phyloP scores from a whole-genome alignment of 345 rosid species.

The Brassica cretica region DNA sequence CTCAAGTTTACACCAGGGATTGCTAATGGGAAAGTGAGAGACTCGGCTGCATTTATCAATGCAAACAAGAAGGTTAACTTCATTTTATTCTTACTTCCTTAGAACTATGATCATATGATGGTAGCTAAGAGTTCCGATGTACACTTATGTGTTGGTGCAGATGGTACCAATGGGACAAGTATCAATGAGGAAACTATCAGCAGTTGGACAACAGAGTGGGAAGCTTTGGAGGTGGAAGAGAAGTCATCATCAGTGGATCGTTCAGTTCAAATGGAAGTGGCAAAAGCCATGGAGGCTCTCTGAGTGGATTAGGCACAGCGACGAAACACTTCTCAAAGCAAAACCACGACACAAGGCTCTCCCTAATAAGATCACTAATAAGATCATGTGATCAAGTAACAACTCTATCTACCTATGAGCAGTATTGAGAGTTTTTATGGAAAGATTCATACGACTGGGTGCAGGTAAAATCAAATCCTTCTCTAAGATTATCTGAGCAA shows the following conservation, averaged over 20 bases:
- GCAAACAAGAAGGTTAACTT: conserved; percentile 63
- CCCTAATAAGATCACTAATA: conserved; percentile 20
- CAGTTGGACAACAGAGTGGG: conserved; percentile 69
- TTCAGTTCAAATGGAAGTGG: conserved; percentile 99
- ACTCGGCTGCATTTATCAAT: conserved; percentile 63
- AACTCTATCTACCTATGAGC: conserved; percentile 20
- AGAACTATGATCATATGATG: neutral
- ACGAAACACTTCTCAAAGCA: conserved; percentile 59
- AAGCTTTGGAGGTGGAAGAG: conserved; percentile 99
- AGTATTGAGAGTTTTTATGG: conserved; percentile 24
- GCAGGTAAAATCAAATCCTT: neutral
- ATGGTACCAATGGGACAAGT: conserved; percentile 86
- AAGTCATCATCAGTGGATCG: conserved; percentile 96
- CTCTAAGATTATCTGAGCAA: neutral
- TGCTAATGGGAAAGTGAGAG: conserved; percentile 66
- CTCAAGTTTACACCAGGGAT: conserved; percentile 87
- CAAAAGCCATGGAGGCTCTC: conserved; percentile 99
- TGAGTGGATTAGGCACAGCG: conserved; percentile 88
- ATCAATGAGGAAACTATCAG: conserved; percentile 69
- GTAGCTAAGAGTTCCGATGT: neutral
- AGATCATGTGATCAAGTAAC: conserved; percentile 31
- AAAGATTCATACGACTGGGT: conserved; percentile 8
- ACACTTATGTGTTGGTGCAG: conserved; percentile 44
- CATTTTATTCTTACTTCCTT: conserved; percentile 11
- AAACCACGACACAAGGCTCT: conserved; percentile 64